Conservation (phyloP, 75 land plant species). For the Cryptomeria japonica region DNA sequence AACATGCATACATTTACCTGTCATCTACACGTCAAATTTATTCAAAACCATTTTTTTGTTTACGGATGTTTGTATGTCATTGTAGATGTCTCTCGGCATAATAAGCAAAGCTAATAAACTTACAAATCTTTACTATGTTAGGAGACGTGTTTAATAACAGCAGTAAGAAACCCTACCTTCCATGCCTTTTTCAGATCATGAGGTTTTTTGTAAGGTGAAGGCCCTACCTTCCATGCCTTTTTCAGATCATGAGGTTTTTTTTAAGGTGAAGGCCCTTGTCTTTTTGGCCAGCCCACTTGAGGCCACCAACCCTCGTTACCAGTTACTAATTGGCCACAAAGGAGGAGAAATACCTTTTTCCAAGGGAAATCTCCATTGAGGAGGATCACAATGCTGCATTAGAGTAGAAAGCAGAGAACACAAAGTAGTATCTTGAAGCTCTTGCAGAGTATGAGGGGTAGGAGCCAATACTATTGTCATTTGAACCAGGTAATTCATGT, state of each 20-base stretch:
- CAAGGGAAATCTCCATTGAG: slow-evolving; percentile 68
- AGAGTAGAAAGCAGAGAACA: slow-evolving; percentile 77
- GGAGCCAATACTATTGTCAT: slow-evolving; percentile 40
- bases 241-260: slow-evolving; percentile 88
- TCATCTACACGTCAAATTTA: too few relatives aligned
- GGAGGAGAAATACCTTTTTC: slow-evolving; percentile 75
- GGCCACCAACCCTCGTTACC: slow-evolving; percentile 79
- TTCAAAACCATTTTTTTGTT: too few relatives aligned
- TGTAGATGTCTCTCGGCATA: too few relatives aligned
- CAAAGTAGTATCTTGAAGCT: slow-evolving; percentile 78
- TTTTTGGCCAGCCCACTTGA: slow-evolving; percentile 57
- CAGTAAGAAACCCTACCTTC: slow-evolving; percentile 78
- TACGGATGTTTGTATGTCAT: too few relatives aligned
- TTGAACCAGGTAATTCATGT: slow-evolving; percentile 51
- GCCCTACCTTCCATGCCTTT: slow-evolving; percentile 78
- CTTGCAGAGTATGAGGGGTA: slow-evolving; percentile 67
- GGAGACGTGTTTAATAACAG: slow-evolving; percentile 80
- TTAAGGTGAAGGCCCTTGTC: slow-evolving; percentile 73
- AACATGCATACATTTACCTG: too few relatives aligned
- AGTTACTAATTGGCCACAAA: slow-evolving; percentile 87
- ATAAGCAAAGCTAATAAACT: slow-evolving; percentile 74
- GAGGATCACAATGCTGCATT: slow-evolving; percentile 87
- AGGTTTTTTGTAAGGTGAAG: slow-evolving; percentile 84
- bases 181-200: slow-evolving; percentile 86
- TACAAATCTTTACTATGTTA: slow-evolving; percentile 66